Evolutionary conservation across 371 early-diverging fungal species (phyloP).

Genomic region (Blakeslea trispora): DNA sequence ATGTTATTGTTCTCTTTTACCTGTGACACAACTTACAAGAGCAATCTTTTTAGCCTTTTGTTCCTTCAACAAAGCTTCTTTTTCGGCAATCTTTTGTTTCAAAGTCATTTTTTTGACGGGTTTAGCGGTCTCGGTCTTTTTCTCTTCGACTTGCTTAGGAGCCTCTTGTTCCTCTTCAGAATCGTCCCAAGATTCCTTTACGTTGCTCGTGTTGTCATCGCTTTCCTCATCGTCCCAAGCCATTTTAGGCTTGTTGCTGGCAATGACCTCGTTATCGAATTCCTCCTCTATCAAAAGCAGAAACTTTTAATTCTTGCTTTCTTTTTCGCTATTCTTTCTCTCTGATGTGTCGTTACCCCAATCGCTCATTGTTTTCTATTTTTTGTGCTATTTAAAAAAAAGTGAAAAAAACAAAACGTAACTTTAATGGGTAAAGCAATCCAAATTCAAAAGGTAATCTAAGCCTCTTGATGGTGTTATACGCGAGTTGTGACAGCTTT

Average conservation of each 20-base stretch:
- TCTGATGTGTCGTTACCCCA: constrained; percentile 62
- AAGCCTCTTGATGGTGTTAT: no score
- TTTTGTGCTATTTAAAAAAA: background rate
- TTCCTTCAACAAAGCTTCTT: constrained; percentile 36
- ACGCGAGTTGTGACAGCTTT: no score
- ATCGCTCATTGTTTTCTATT: constrained; percentile 63
- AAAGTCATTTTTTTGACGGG: constrained; percentile 29
- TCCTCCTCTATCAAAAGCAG: constrained; percentile 37
- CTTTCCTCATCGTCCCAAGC: constrained; percentile 85
- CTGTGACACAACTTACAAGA: constrained; percentile 22
- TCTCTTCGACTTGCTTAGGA: constrained; percentile 1
- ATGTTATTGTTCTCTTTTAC: constrained; percentile 29
- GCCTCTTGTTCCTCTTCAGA: constrained; percentile 56
- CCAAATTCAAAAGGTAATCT: no score
- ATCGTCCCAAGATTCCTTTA: constrained; percentile 75
- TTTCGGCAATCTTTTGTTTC: constrained; percentile 74
- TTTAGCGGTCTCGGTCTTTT: constrained; percentile 39
- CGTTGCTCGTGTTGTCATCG: constrained; percentile 57
- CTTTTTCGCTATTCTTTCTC: background rate
- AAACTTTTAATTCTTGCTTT: background rate
- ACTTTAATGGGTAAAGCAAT: background rate
- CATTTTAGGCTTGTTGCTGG: constrained; percentile 36
- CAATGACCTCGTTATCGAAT: constrained; percentile 31
- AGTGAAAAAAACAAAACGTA: background rate
- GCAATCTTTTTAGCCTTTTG: constrained; percentile 48